A percentile compares a stretch with the other conserved stretches of the same genome.
Conservation (phyloP, 305 asterid species). For the Fraxinus floribunda region DNA sequence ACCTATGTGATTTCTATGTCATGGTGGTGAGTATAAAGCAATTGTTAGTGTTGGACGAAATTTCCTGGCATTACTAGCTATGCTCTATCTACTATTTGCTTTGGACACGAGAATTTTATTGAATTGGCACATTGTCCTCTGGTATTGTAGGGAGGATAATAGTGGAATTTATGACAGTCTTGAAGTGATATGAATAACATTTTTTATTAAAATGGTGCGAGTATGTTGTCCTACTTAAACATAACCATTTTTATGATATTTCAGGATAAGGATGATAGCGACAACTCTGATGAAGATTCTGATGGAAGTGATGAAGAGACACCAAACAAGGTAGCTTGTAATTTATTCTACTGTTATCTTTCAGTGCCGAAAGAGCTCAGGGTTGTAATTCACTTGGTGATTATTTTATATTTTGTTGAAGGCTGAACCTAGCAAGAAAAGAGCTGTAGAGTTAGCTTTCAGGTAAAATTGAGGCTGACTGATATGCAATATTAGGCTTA, state of each 20-base stretch:
- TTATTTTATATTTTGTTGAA: conserved; percentile 17
- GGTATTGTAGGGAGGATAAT: not conserved
- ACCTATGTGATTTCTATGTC: not conserved
- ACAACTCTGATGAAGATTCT: conserved; percentile 15
- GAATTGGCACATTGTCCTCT: not conserved
- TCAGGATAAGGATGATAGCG: conserved; percentile 48
- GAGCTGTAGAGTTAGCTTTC: conserved; percentile 49
- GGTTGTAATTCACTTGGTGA: not conserved
- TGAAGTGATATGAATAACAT: not conserved
- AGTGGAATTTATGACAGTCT: not conserved
- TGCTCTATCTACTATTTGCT: not conserved
- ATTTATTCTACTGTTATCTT: not conserved
- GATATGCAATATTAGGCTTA: too few relatives aligned
- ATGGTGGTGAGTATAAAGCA: not conserved
- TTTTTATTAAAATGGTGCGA: not conserved
- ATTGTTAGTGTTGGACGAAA: not conserved
- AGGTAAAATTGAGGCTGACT: too few relatives aligned
- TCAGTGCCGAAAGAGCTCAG: too few relatives aligned
- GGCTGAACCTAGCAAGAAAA: conserved; percentile 69
- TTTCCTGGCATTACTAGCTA: not conserved
- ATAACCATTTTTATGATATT: conserved; percentile 1
- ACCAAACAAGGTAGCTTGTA: conserved; percentile 58
- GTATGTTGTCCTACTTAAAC: not conserved
- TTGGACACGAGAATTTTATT: not conserved
- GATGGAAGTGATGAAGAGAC: too few relatives aligned